Conservation (phyloP, 176 grass and related monocot genomes). For the Hordeum marinum region DNA sequence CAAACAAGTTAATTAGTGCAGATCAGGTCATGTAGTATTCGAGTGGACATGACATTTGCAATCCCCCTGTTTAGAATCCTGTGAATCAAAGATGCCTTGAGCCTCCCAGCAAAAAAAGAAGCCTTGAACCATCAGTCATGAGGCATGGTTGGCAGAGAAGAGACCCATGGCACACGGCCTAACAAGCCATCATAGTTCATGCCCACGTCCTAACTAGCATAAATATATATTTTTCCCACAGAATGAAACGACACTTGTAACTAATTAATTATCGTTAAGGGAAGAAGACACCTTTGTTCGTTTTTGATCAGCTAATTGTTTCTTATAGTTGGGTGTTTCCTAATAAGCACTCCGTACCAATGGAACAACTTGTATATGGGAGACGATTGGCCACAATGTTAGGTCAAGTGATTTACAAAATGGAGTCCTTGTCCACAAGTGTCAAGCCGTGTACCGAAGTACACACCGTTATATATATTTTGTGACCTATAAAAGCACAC, state of each 20-base stretch:
- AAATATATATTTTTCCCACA: neutral
- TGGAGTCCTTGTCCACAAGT: neutral
- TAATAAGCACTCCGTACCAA: neutral
- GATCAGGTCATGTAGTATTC: neutral
- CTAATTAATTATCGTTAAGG: neutral
- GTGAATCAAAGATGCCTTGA: neutral
- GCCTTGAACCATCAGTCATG: neutral
- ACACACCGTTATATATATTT: slow-evolving; percentile 6
- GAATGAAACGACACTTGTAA: neutral
- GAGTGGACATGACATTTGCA: too few species aligned
- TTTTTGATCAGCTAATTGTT: neutral
- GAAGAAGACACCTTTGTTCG: neutral
- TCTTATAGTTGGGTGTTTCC: neutral
- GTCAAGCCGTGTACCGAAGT: slow-evolving; percentile 1
- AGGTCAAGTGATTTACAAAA: slow-evolving; percentile 32
- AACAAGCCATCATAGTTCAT: neutral
- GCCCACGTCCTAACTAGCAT: neutral
- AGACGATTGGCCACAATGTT: slow-evolving; percentile 30
- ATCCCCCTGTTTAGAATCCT: too few species aligned
- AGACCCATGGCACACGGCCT: neutral
- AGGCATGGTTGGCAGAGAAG: too few species aligned
- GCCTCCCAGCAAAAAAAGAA: too few species aligned
- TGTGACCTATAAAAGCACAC: neutral
- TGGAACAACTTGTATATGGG: neutral
- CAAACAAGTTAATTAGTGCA: neutral